Conservation (phyloP, 140 eudicot species). For the Flaveria floridana region DNA sequence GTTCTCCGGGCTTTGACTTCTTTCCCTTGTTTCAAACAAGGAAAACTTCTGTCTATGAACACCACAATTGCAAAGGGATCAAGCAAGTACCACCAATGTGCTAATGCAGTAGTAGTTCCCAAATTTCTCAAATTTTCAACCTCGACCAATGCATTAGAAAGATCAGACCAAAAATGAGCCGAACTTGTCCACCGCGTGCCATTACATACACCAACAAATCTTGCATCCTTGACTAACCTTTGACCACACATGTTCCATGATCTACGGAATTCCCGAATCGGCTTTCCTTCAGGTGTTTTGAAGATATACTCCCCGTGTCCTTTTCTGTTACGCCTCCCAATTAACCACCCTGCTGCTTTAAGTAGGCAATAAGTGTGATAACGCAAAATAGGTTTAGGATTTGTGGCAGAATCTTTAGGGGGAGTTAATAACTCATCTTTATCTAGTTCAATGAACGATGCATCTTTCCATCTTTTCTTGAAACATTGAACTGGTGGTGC, state of each 20-base stretch:
- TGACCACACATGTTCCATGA: constrained; percentile 82
- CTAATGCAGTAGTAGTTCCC: constrained; percentile 49
- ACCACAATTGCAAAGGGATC: constrained; percentile 87
- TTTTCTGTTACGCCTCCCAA: constrained; percentile 75
- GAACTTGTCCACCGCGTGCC: constrained; percentile 51
- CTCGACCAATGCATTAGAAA: constrained; percentile 43
- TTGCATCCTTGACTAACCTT: constrained; percentile 44
- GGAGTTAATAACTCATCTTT: constrained; percentile 46
- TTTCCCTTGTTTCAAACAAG: constrained; percentile 61
- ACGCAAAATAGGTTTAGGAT: constrained; percentile 76
- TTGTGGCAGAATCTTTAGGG: constrained; percentile 44
- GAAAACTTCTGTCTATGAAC: constrained; percentile 59
- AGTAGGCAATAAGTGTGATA: constrained; percentile 59
- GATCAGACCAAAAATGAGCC: constrained; percentile 57
- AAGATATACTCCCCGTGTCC: constrained; percentile 68
- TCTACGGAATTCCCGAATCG: constrained; percentile 71
- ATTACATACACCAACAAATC: constrained; percentile 31
- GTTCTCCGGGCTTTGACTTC: constrained; percentile 49
- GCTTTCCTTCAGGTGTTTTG: constrained; percentile 80
- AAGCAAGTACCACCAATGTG: constrained; percentile 71
- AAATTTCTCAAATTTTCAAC: constrained; percentile 45
- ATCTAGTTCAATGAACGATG: constrained; percentile 54
- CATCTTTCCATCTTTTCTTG: constrained; percentile 57
- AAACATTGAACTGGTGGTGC: constrained; percentile 43
- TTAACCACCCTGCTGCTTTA: constrained; percentile 77